Evolutionary conservation across 2,329 filamentous ascomycete genomes (phyloP).

Genomic region (Clarireedia hainanense): DNA sequence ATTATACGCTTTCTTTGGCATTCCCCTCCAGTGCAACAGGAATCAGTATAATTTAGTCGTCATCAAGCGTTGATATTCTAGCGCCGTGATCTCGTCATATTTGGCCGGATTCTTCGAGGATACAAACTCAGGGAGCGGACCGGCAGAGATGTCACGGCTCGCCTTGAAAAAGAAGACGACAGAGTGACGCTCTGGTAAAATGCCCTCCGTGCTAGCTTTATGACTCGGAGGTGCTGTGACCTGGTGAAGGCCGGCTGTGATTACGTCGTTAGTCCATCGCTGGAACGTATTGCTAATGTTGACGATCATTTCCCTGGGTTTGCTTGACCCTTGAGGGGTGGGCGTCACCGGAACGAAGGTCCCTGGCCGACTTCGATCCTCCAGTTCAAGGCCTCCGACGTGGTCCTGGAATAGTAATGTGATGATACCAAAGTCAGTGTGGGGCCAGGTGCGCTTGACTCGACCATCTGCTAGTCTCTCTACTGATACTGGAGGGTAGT

Average conservation of each 20-base stretch:
- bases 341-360: conserved; percentile 36
- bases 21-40: no score
- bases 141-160: conserved; percentile 8
- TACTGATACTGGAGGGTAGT: conserved; percentile 31
- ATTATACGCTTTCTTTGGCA: no score
- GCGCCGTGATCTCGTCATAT: conserved; percentile 11
- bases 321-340: conserved; percentile 34
- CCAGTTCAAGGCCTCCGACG: conserved; percentile 43
- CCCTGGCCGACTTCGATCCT: conserved; percentile 33
- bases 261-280: conserved; percentile 12
- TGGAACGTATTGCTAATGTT: conserved; percentile 37
- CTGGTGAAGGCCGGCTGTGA: conserved; percentile 11
- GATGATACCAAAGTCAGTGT: conserved; percentile 44
- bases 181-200: conserved; percentile 2
- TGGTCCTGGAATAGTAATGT: conserved; percentile 47
- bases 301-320: conserved; percentile 30
- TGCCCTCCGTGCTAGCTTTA: neutral
- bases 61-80: conserved; percentile 10
- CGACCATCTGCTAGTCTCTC: conserved; percentile 21
- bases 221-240: conserved; percentile 6
- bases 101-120: neutral
- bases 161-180: conserved; percentile 12
- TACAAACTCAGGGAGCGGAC: conserved; percentile 4
- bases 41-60: neutral
- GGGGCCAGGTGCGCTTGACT: conserved; percentile 27